Evolutionary conservation across 2,329 filamentous ascomycete genomes (phyloP).

Genomic region (Pestalotiopsis sp.): DNA sequence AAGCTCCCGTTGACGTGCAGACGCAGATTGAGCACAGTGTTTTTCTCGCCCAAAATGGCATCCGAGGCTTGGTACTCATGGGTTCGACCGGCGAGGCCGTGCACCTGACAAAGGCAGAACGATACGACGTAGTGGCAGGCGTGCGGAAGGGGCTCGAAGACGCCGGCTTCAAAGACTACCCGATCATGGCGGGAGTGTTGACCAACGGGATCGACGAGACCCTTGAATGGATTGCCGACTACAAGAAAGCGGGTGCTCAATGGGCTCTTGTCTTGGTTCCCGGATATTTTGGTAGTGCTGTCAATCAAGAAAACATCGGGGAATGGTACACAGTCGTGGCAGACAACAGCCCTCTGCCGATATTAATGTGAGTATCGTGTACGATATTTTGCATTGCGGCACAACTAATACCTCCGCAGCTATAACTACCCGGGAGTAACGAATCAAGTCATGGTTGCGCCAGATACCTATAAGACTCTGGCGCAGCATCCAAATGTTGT

Average conservation of each 20-base stretch:
- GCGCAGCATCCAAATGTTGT: conserved; percentile 68
- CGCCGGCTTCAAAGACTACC: conserved; percentile 59
- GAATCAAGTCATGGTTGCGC: conserved; percentile 62
- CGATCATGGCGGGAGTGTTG: conserved; percentile 51
- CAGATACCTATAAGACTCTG: conserved; percentile 59
- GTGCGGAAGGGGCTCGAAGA: conserved; percentile 58
- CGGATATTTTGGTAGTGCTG: conserved; percentile 65
- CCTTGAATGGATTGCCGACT: conserved; percentile 47
- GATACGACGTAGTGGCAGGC: conserved; percentile 54
- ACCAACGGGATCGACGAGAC: conserved; percentile 31
- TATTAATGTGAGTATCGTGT: conserved; percentile 54
- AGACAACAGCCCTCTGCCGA: conserved; percentile 59
- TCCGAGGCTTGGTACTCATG: conserved; percentile 63
- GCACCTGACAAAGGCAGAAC: conserved; percentile 60
- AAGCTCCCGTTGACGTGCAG: conserved; percentile 58
- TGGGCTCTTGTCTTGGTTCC: conserved; percentile 67
- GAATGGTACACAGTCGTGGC: conserved; percentile 66
- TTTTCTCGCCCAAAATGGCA: conserved; percentile 62
- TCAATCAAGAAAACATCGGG: conserved; percentile 59
- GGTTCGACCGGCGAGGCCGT: conserved; percentile 68
- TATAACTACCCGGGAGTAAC: conserved; percentile 67
- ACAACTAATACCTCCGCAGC: conserved; percentile 26
- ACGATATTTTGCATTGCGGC: neutral
- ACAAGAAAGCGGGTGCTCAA: conserved; percentile 59
- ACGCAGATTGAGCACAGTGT: conserved; percentile 62